Evolutionary conservation across 2,329 filamentous ascomycete species (phyloP).

Genomic region (Cladophialophora bantiana): DNA sequence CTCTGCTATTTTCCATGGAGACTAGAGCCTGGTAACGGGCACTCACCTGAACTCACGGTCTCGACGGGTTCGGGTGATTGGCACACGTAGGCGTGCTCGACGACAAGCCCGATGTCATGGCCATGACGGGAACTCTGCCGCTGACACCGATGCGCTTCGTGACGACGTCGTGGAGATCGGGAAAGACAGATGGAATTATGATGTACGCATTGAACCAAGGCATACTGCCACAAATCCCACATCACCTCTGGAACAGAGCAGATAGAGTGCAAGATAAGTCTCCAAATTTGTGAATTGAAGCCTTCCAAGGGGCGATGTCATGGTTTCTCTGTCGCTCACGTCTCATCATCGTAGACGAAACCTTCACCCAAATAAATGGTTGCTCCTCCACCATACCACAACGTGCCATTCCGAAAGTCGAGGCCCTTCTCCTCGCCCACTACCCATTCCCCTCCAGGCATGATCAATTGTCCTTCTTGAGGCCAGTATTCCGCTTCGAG

Average conservation of each 20-base stretch:
- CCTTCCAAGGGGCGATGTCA: background rate
- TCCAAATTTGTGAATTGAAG: background rate
- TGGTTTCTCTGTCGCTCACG: background rate
- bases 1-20: constrained; percentile 48
- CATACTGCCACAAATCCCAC: background rate
- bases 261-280: background rate
- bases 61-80: constrained; percentile 39
- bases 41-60: no score
- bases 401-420: constrained; percentile 73
- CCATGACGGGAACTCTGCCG: no score
- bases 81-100: constrained; percentile 40
- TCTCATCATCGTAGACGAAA: constrained; percentile 27
- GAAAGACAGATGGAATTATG: background rate
- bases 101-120: no score
- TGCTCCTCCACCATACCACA: constrained; percentile 89
- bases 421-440: constrained; percentile 86
- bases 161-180: background rate
- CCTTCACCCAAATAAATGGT: constrained; percentile 63
- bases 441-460: constrained; percentile 74
- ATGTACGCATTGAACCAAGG: background rate
- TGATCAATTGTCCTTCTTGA: constrained; percentile 47
- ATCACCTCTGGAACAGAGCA: constrained; percentile 2
- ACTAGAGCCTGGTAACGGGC: no score
- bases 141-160: background rate
- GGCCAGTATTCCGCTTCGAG: constrained; percentile 76